Evolutionary conservation across 768 basidiomycete genomes (phyloP).

Genomic region (Pholiota molesta): DNA sequence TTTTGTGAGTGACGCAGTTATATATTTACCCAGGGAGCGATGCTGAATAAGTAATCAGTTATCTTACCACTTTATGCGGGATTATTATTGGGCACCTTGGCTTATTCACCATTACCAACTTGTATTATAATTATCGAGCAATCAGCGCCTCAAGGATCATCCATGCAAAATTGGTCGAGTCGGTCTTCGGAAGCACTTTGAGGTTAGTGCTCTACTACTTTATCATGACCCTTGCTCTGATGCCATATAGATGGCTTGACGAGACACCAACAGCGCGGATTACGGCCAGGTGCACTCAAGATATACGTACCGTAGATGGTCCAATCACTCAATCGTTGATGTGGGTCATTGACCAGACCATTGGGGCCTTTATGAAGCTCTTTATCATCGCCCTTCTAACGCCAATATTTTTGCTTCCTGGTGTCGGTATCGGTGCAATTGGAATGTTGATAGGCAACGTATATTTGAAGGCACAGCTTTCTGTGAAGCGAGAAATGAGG

Average conservation of each 20-base stretch:
- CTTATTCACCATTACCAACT: background rate
- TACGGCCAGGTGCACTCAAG: slow-evolving; percentile 22
- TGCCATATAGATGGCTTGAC: slow-evolving; percentile 20
- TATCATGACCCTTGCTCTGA: too few species aligned
- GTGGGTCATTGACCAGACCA: slow-evolving; percentile 28
- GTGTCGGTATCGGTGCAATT: slow-evolving; percentile 37
- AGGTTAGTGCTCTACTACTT: slow-evolving; percentile 9
- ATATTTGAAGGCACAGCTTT: slow-evolving; percentile 45
- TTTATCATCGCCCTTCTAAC: slow-evolving; percentile 42
- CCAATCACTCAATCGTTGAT: slow-evolving; percentile 31
- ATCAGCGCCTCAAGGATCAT: slow-evolving; percentile 33
- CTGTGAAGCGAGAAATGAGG: slow-evolving; percentile 44
- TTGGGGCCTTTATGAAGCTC: slow-evolving; percentile 42
- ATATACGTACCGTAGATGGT: slow-evolving; percentile 49
- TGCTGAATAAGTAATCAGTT: slow-evolving; percentile 33
- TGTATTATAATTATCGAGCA: slow-evolving; percentile 31
- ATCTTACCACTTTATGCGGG: slow-evolving; percentile 36
- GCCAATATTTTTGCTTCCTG: slow-evolving; percentile 46
- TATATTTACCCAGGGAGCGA: background rate
- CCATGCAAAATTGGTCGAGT: slow-evolving; percentile 14
- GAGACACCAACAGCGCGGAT: slow-evolving; percentile 23
- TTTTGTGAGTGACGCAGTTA: slow-evolving; percentile 34
- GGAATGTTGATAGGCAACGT: slow-evolving; percentile 45
- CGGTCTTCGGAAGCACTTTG: slow-evolving; percentile 19
- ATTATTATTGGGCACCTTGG: slow-evolving; percentile 6